These are phyloP conservation scores for Penicillium canescens DNA, from an alignment of 495 filamentous ascomycete genomes.

Conservation along the genomic window DNA sequence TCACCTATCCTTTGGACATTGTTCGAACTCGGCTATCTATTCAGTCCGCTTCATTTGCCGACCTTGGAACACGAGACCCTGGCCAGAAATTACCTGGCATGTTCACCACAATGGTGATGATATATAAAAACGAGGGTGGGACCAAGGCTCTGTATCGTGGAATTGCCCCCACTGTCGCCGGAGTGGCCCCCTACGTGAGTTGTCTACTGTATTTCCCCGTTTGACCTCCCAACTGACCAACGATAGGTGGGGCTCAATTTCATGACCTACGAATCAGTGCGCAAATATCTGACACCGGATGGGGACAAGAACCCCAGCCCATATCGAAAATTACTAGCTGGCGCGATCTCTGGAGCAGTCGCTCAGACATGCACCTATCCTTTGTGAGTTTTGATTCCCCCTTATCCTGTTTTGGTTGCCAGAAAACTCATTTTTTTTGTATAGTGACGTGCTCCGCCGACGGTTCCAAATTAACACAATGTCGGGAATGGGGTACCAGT, in stretches of 20 bases:
- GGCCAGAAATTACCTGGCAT: conserved; percentile 80
- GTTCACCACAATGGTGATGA: conserved; percentile 77
- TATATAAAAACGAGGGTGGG: conserved; percentile 92
- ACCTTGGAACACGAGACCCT: conserved; percentile 51
- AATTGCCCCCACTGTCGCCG: conserved; percentile 89
- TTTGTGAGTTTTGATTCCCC: conserved; percentile 63
- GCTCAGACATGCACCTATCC: conserved; percentile 98
- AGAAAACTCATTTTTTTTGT: conserved; percentile 4
- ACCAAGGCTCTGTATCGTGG: conserved; percentile 82
- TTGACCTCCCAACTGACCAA: conserved; percentile 1
- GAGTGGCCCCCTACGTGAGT: conserved; percentile 91
- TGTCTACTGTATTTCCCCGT: conserved; percentile 19
- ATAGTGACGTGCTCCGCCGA: conserved; percentile 88
- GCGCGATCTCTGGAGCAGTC: conserved; percentile 90
- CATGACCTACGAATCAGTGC: conserved; percentile 91
- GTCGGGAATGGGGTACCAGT: conserved; percentile 97
- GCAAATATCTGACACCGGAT: conserved; percentile 81
- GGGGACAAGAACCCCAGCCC: conserved; percentile 82
- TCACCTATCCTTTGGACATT: conserved; percentile 87
- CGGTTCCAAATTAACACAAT: conserved; percentile 99
- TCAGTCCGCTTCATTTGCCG: conserved; percentile 89
- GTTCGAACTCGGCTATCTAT: conserved; percentile 94
- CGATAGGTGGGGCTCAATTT: conserved; percentile 90
- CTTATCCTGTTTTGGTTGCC: not conserved
- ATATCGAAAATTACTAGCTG: conserved; percentile 79